phyloP scores from a whole-genome alignment of 1,139 yeast species.

The Taphrina wiesneri region DNA sequence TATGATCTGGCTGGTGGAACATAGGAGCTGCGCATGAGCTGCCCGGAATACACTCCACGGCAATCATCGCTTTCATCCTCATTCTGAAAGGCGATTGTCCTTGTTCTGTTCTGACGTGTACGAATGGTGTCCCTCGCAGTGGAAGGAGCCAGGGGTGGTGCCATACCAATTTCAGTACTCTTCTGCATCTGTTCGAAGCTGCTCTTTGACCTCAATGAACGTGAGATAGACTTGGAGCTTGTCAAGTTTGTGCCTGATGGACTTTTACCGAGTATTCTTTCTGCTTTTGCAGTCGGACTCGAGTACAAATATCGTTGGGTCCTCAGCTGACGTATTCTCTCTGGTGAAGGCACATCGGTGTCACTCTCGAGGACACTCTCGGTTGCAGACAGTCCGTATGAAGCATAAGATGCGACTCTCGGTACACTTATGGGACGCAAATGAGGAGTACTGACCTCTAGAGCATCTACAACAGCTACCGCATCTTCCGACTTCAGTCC shows the following conservation, averaged over 20 bases:
- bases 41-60: neutral
- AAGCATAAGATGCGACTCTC: neutral
- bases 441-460: neutral
- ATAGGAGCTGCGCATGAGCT: neutral
- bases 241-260: conserved; percentile 5
- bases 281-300: conserved; percentile 29
- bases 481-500: neutral
- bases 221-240: conserved; percentile 11
- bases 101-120: neutral
- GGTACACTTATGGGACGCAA: neutral
- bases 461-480: neutral
- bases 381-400: neutral
- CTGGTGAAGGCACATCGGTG: neutral
- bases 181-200: neutral
- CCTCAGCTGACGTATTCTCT: neutral
- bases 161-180: conserved; percentile 8
- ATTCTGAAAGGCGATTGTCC: neutral
- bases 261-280: conserved; percentile 16
- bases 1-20: conserved; percentile 17
- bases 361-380: conserved; percentile 10
- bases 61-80: neutral
- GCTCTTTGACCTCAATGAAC: conserved; percentile 6
- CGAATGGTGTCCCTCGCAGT: conserved; percentile 24
- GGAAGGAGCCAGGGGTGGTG: conserved; percentile 39
- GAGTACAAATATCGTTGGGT: conserved; percentile 1